Conservation (phyloP, 192 early-diverging fungal species). For the Entomortierella lignicola region DNA sequence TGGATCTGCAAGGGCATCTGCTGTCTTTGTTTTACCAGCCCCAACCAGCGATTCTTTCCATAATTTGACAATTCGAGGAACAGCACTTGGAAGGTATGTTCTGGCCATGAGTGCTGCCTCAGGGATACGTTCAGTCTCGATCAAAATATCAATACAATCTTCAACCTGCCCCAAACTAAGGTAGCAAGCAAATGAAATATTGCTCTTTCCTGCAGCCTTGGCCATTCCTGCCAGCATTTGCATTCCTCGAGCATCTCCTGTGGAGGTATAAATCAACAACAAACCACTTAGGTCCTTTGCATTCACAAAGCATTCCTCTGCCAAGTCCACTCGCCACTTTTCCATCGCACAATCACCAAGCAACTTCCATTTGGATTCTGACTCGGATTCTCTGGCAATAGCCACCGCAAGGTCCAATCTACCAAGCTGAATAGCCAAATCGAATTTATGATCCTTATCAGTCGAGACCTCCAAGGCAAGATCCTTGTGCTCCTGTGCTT, state of each 20-base stretch:
- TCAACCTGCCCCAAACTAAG: conserved; percentile 79
- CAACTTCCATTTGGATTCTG: conserved; percentile 93
- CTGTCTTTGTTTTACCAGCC: conserved; percentile 80
- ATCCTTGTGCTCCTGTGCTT: conserved; percentile 91
- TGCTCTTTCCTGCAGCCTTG: conserved; percentile 83
- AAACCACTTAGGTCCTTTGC: conserved; percentile 93
- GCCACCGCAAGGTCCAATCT: conserved; percentile 84
- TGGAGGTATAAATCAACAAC: conserved; percentile 90
- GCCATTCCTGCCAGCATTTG: conserved; percentile 77
- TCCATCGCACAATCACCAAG: conserved; percentile 91
- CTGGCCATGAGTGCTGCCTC: conserved; percentile 96
- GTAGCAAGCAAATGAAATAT: conserved; percentile 92
- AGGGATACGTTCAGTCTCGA: conserved; percentile 87
- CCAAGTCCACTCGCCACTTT: conserved; percentile 92
- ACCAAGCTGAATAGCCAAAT: conserved; percentile 90
- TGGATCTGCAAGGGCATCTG: conserved; percentile 91
- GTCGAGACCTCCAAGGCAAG: conserved; percentile 94
- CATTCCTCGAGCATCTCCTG: conserved; percentile 85
- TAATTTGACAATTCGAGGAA: conserved; percentile 72
- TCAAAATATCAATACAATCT: conserved; percentile 88
- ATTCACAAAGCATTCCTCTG: conserved; percentile 88
- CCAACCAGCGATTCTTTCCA: conserved; percentile 85
- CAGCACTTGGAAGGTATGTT: conserved; percentile 85
- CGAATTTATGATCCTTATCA: conserved; percentile 96
- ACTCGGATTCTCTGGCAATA: conserved; percentile 88